phyloP scores from a whole-genome alignment of 495 filamentous ascomycete genomes.

The Aspergillus saccharolyticus region DNA sequence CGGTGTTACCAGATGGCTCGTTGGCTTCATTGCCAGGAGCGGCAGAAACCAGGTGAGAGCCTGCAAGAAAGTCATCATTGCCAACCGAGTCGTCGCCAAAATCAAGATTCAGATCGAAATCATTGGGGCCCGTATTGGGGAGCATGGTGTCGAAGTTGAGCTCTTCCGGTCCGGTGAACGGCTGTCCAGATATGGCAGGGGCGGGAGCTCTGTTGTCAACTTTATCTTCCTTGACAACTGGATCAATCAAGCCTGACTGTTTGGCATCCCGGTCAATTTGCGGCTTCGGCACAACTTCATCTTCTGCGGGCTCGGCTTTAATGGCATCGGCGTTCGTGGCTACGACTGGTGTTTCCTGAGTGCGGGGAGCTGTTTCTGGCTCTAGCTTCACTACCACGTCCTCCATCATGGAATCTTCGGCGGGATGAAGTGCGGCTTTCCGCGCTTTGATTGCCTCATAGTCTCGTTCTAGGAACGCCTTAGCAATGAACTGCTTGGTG shows the following conservation, averaged over 20 bases:
- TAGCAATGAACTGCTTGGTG: conserved; percentile 38
- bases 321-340: conserved; percentile 9
- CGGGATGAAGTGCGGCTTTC: conserved; percentile 26
- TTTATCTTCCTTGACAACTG: conserved; percentile 25
- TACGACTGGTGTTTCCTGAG: conserved; percentile 14
- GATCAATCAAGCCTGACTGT: conserved; percentile 14
- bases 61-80: conserved; percentile 41
- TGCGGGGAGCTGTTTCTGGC: conserved; percentile 11
- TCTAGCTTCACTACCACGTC: conserved; percentile 21
- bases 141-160: conserved; percentile 39
- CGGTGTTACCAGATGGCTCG: conserved; percentile 20
- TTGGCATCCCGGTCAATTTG: conserved; percentile 13
- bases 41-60: conserved; percentile 29
- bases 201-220: conserved; percentile 10
- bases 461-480: conserved; percentile 42
- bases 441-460: conserved; percentile 38
- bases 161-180: conserved; percentile 24
- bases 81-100: conserved; percentile 43
- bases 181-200: conserved; percentile 16
- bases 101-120: conserved; percentile 44
- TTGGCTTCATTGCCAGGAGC: conserved; percentile 18
- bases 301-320: conserved; percentile 17
- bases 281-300: conserved; percentile 7
- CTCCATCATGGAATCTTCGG: conserved; percentile 31
- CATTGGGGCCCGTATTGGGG: conserved; percentile 30